Evolutionary conservation across 176 grass and related monocot species (phyloP).

Genomic region (Oryza meyeriana): DNA sequence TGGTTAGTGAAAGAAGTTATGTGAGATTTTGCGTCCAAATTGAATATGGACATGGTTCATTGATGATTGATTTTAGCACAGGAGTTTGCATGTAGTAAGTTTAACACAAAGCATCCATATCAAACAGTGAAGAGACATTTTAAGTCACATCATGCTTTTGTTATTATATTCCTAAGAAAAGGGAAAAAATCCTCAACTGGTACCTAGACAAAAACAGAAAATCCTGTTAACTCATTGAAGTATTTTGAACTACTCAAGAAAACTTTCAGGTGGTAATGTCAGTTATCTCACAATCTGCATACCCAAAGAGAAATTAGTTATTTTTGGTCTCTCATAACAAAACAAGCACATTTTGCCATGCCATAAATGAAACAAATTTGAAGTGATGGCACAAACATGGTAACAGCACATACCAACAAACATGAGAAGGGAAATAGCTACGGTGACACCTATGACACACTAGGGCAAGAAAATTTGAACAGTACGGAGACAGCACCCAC

Average conservation of each 20-base stretch:
- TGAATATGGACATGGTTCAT: neutral
- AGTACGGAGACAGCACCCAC: neutral
- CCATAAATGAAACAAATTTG: constrained; percentile 17
- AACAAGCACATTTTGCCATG: neutral
- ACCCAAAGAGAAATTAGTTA: neutral
- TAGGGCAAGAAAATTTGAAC: constrained; percentile 13
- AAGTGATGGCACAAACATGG: neutral
- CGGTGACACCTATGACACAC: neutral
- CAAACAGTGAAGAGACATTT: constrained; percentile 11
- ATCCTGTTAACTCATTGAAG: neutral
- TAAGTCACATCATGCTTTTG: neutral
- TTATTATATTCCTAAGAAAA: constrained; percentile 12
- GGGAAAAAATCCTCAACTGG: neutral
- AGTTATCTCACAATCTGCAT: constrained; percentile 20
- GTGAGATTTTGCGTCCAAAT: neutral
- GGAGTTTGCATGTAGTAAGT: neutral
- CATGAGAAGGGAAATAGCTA: neutral
- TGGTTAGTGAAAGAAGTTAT: neutral
- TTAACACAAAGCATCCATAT: constrained; percentile 15
- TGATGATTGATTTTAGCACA: constrained; percentile 23
- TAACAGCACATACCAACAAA: constrained; percentile 14
- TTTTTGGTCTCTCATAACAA: constrained; percentile 1
- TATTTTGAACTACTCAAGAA: neutral
- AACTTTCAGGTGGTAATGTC: neutral
- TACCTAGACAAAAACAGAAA: constrained; percentile 13